Evolutionary conservation across 2,329 filamentous ascomycete species (phyloP).

Genomic region (Aspergillus ruber): DNA sequence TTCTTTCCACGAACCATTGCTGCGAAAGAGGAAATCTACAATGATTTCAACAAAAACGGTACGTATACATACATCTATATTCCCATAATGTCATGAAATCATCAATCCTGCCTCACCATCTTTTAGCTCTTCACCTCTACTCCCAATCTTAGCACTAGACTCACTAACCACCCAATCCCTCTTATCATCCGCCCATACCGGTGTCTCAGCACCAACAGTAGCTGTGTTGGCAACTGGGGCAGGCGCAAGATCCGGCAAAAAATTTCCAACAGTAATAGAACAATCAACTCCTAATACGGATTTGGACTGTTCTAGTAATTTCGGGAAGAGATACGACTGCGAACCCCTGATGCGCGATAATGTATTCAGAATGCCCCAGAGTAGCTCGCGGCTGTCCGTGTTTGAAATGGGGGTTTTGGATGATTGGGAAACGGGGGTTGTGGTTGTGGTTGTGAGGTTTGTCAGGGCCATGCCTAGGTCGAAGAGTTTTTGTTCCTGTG

Average conservation of each 20-base stretch:
- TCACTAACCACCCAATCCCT: not conserved
- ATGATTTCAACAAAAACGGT: too few species aligned
- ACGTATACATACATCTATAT: too few species aligned
- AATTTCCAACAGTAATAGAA: constrained; percentile 23
- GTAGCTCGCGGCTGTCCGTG: constrained; percentile 26
- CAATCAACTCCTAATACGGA: constrained; percentile 25
- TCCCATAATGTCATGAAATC: too few species aligned
- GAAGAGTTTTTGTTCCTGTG: constrained; percentile 34
- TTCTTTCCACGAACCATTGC: too few species aligned
- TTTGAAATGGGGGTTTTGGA: constrained; percentile 19
- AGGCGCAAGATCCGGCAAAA: constrained; percentile 16
- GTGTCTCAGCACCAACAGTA: not conserved
- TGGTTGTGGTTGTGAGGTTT: constrained; percentile 31
- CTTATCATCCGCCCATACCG: not conserved
- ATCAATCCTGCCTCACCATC: too few species aligned
- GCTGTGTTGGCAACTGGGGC: constrained; percentile 1
- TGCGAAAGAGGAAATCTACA: too few species aligned
- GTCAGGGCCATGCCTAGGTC: constrained; percentile 29
- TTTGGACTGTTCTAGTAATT: constrained; percentile 26
- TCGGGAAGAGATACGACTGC: constrained; percentile 31
- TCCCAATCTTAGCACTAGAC: not conserved
- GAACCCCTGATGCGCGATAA: constrained; percentile 34
- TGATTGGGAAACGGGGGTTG: constrained; percentile 23
- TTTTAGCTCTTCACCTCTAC: too few species aligned
- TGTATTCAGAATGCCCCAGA: constrained; percentile 34